A percentile compares a stretch with the other conserved stretches of the same genome.
Evolutionary conservation across 768 basidiomycete species (phyloP).

Genomic region (Daedaleopsis sinensis): DNA sequence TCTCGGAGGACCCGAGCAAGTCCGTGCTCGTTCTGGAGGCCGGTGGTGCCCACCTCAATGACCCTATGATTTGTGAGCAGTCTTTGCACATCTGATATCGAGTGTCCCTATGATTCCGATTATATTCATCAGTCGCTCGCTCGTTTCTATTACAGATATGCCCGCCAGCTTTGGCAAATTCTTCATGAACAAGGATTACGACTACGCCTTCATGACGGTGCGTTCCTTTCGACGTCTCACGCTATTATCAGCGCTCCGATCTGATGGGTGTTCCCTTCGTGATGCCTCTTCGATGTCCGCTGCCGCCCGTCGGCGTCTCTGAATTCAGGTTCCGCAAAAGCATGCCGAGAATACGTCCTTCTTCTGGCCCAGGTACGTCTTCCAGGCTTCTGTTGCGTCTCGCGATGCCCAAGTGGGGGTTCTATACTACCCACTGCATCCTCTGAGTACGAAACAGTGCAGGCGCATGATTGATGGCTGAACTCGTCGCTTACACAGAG

Average conservation of each 20-base stretch:
- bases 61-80: constrained; percentile 4
- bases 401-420: background rate
- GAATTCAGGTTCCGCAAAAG: constrained; percentile 6
- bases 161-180: constrained; percentile 1
- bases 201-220: constrained; percentile 20
- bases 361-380: constrained; percentile 7
- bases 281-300: background rate
- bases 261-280: background rate
- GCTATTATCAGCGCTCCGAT: background rate
- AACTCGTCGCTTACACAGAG: constrained; percentile 10
- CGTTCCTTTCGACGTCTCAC: background rate
- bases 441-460: background rate
- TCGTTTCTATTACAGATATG: background rate
- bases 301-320: background rate
- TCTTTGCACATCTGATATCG: background rate
- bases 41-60: constrained; percentile 22
- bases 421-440: background rate
- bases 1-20: constrained; percentile 38
- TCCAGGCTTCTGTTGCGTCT: background rate
- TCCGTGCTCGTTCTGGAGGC: constrained; percentile 40
- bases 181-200: constrained; percentile 18
- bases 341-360: constrained; percentile 2
- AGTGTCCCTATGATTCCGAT: constrained; percentile 1
- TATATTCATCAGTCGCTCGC: background rate
- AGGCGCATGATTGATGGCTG: background rate